Base-by-base conservation (phyloP, 2,329 filamentous ascomycete genomes). In the Chaetomiaceae sp. region DNA sequence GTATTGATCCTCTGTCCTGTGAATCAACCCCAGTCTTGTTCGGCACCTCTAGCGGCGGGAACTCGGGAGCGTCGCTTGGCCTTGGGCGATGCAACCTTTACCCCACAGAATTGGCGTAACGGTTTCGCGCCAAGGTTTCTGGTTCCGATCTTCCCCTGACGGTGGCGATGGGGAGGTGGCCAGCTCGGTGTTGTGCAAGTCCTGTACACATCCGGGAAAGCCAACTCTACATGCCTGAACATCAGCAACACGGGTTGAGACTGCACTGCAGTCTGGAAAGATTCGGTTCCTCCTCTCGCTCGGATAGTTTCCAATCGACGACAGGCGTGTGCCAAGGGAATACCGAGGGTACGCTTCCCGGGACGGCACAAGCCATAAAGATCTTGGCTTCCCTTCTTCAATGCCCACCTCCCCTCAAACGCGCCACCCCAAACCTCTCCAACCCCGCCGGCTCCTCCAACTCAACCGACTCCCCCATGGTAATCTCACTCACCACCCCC, bases 381-480 rank as follows among this genome's bases (percentile, higher is more conserved):
- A n/a, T 11, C 47, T 47, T 36, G 43, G 40, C 40, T 19, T 29
- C 15, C 15, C 6, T 7, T 17, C 39, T 6, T 29, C 58, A 51
- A 29, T 56, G 36, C 47, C 11, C 49, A 48, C 9, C 42, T 51
- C 40, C 59, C 62, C 50, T 68, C 48, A 72, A 36, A 17, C 63
- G 51, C 31, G 67, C 63, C 6, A 73, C 55, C 40, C 66, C 61
- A 14, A 69, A 59, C 53, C 67, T 65, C 46, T 69, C 68, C 45
- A 78, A 57, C 0, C 75, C 75, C 8, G 70, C 73, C 3, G 69
- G 72, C 57, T 71, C 71, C 6, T 76, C 73, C 19, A 78, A 63
- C 53, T 74, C 71, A 11, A 71, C 63, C 4, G 66, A 68, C 4
- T 66, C 63, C 1, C 75, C 75, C 62, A 77, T 69, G 3, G 60